Percentiles rank a stretch among this genome's conserved stretches.
Evolutionary conservation across 768 basidiomycete genomes (phyloP).

Genomic region (Agrocybe chaxingu): DNA sequence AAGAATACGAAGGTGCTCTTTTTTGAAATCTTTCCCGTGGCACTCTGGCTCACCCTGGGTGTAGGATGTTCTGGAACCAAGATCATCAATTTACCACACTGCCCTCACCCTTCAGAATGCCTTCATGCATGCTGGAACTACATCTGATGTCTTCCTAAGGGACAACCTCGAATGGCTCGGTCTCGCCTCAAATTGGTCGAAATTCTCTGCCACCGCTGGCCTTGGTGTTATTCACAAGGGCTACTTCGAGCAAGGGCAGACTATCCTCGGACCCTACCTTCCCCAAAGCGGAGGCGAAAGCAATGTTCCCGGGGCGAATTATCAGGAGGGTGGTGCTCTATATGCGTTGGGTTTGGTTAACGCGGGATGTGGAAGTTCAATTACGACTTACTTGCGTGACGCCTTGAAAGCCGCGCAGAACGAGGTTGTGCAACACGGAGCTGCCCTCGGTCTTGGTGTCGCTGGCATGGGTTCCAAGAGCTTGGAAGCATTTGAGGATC

Average conservation of each 20-base stretch:
- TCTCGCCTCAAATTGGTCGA: constrained; percentile 96
- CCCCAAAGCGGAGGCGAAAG: constrained; percentile 77
- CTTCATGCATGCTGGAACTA: constrained; percentile 98
- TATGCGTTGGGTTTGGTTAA: constrained; percentile 95
- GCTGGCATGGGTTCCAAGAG: constrained; percentile 92
- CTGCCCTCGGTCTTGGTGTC: constrained; percentile 94
- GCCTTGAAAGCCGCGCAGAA: constrained; percentile 71
- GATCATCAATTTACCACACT: constrained; percentile 96
- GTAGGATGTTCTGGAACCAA: constrained; percentile 86
- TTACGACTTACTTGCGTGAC: constrained; percentile 76
- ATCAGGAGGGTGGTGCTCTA: constrained; percentile 94
- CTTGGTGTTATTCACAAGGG: constrained; percentile 98
- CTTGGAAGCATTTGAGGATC: constrained; percentile 85
- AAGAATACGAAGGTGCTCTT: constrained; percentile 81
- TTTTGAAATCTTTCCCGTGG: background rate
- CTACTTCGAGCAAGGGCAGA: constrained; percentile 89
- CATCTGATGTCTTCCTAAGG: constrained; percentile 88
- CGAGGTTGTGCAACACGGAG: constrained; percentile 95
- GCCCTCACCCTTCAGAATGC: constrained; percentile 96
- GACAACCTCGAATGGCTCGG: constrained; percentile 98
- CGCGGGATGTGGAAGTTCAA: constrained; percentile 79
- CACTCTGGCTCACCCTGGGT: constrained; percentile 4
- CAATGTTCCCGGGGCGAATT: constrained; percentile 73
- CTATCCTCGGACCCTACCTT: constrained; percentile 90
- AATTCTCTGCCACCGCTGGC: constrained; percentile 96